Base-by-base conservation (phyloP, 2,329 filamentous ascomycete genomes). In the Colletotrichum echinochloae region DNA sequence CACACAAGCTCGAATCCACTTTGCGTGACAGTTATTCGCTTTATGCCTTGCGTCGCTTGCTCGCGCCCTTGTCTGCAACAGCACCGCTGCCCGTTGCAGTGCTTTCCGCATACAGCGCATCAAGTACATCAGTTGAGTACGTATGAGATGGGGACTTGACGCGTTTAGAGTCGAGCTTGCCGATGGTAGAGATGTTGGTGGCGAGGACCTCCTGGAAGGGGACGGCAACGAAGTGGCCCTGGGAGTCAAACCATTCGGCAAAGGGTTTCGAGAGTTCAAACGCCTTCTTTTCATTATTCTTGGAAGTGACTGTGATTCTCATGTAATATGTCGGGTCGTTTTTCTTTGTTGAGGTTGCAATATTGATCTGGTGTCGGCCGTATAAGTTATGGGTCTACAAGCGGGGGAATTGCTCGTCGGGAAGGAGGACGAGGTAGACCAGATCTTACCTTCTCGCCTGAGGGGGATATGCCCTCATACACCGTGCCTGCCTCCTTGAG, bases 191-290 rank as follows among this genome's bases (percentile, higher is more conserved):
- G 4, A 95, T 85, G 49, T 87, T 86, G n/a, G 86, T 87, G 14
- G 92, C 92, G 57, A 96, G 84, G 83, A 93, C 89, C 78, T 90
- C 88, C 85, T 96, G 93, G 81, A 96, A 95, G 7, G 93, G 93
- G 74, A 88, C 84, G 11, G 89, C 87, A 55, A 94, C 87, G 78
- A 96, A 94, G 79, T 86, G 88, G 60, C 94, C 94, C 49, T 85
- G 83, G 65, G 82, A 83, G 79, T 97, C 92, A 75, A 95, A 96
- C 92, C 92, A 96, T 63, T 88, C 85, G 41, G 88, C 88, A 79
- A 96, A 95, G 44, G 91, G 86, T 54, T 87, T 87, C 72, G 86
- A 81, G 71, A 94, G 80, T 73, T 89, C 84, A 70, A 89, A 77
- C 23, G 83, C 83, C 71, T 85, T 77, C 49, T 79, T 74, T 61